phyloP scores from a whole-genome alignment of 208 protist genomes.

The Leptomonas pyrrhocoris region DNA sequence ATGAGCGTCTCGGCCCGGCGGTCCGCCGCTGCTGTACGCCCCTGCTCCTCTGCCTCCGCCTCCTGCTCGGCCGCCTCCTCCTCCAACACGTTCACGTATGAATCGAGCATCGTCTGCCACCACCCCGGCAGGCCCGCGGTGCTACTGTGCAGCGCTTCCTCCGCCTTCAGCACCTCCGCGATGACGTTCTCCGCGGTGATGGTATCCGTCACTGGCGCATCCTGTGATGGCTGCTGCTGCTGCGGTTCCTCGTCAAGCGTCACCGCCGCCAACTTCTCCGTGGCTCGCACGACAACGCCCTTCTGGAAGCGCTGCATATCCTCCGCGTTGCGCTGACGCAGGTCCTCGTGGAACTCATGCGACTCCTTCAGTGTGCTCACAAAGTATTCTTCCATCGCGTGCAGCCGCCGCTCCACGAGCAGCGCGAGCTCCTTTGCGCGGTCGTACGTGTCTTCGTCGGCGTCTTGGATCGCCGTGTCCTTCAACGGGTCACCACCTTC shows the following conservation, averaged over 20 bases:
- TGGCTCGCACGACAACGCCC: constrained; percentile 59
- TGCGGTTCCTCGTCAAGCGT: background rate
- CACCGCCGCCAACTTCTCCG: constrained; percentile 51
- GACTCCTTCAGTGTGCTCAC: constrained; percentile 50
- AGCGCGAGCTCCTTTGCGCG: constrained; percentile 67
- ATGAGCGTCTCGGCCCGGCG: constrained; percentile 16
- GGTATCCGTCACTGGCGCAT: background rate
- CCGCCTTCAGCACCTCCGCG: constrained; percentile 32
- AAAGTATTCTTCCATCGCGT: constrained; percentile 89
- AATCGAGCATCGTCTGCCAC: constrained; percentile 54
- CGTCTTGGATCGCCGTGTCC: constrained; percentile 87
- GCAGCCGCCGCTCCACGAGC: constrained; percentile 71
- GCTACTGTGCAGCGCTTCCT: constrained; percentile 10
- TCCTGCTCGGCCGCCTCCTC: constrained; percentile 35
- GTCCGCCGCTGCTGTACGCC: constrained; percentile 20
- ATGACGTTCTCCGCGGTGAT: constrained; percentile 17
- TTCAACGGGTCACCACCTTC: constrained; percentile 78
- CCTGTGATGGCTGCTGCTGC: background rate
- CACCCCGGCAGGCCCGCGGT: constrained; percentile 37
- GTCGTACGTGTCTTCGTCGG: constrained; percentile 80
- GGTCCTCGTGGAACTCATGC: constrained; percentile 69
- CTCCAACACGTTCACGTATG: constrained; percentile 50
- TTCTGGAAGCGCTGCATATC: constrained; percentile 73
- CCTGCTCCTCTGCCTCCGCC: constrained; percentile 29
- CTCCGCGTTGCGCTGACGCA: constrained; percentile 57